phyloP scores from a whole-genome alignment of 2,329 filamentous ascomycete genomes.

The Phaeophleospora eucalypticola region DNA sequence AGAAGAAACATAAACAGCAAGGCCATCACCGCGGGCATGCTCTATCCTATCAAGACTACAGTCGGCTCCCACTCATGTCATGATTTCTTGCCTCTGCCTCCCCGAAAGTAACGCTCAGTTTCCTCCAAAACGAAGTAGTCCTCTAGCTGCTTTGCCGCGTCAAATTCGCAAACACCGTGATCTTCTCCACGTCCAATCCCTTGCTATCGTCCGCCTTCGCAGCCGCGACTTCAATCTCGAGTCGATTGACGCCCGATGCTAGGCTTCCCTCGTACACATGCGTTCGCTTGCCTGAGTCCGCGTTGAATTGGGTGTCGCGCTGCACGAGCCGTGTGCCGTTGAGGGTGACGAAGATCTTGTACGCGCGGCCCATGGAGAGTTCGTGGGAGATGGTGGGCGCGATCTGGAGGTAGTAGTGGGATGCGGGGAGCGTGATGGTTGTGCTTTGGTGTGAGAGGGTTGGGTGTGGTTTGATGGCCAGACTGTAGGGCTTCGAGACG shows the following conservation, averaged over 20 bases:
- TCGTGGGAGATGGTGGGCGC: conserved; percentile 57
- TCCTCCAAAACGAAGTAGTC: too few species aligned
- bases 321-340: conserved; percentile 60
- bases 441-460: conserved; percentile 66
- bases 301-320: conserved; percentile 42
- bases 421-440: conserved; percentile 64
- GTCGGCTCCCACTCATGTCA: too few species aligned
- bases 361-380: conserved; percentile 63
- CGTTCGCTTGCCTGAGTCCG: conserved; percentile 41
- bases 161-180: conserved; percentile 72
- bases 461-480: conserved; percentile 62
- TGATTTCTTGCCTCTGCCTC: too few species aligned
- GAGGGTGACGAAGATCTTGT: conserved; percentile 70
- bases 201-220: conserved; percentile 38
- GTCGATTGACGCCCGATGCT: conserved; percentile 67
- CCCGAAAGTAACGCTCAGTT: too few species aligned
- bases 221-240: conserved; percentile 75
- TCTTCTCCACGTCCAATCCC: conserved; percentile 67
- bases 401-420: conserved; percentile 68
- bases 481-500: conserved; percentile 54
- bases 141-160: too few species aligned
- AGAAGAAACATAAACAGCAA: too few species aligned
- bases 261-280: conserved; percentile 74
- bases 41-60: too few species aligned
- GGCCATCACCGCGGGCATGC: too few species aligned